Percentiles rank a stretch among this genome's conserved stretches.
These are phyloP conservation scores for Cercospora sojina DNA, from an alignment of 2,329 filamentous ascomycete species.

Conservation along the genomic window DNA sequence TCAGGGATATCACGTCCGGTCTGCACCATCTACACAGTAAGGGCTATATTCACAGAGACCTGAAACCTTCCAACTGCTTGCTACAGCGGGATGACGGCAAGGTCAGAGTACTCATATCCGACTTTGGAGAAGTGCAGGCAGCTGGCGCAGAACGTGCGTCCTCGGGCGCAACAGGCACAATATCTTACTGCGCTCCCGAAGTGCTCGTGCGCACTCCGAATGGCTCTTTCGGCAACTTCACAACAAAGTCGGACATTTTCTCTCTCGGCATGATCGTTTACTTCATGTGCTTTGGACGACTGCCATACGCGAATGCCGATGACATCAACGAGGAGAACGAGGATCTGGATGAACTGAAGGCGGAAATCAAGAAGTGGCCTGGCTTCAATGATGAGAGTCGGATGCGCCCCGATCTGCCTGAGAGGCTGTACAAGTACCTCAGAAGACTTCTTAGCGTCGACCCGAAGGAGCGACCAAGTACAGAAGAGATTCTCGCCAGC, in stretches of 20 bases:
- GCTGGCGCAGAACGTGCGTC: conserved; percentile 80
- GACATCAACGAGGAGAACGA: conserved; percentile 86
- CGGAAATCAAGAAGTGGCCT: conserved; percentile 81
- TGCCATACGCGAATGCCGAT: conserved; percentile 84
- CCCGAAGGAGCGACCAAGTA: conserved; percentile 74
- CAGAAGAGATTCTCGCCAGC: conserved; percentile 77
- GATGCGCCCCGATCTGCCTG: conserved; percentile 76
- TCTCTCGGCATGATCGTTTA: conserved; percentile 97
- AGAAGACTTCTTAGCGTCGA: conserved; percentile 77
- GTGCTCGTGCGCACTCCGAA: conserved; percentile 66
- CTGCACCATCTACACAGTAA: conserved; percentile 85
- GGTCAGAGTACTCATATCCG: conserved; percentile 83
- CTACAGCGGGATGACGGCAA: conserved; percentile 69
- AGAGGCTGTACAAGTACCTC: conserved; percentile 80
- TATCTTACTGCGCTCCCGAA: conserved; percentile 93
- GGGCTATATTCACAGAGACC: conserved; percentile 91
- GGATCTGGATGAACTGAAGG: conserved; percentile 78
- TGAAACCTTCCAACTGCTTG: conserved; percentile 95
- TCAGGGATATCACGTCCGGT: conserved; percentile 90
- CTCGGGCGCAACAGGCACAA: conserved; percentile 90
- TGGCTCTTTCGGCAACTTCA: conserved; percentile 86
- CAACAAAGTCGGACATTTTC: conserved; percentile 96
- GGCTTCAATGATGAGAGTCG: conserved; percentile 66
- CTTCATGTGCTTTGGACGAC: conserved; percentile 89
- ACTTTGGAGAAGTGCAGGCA: conserved; percentile 94